These are phyloP conservation scores for Yamadazyma buinensis DNA, from an alignment of 1,139 yeast genomes.

Conservation along the genomic window DNA sequence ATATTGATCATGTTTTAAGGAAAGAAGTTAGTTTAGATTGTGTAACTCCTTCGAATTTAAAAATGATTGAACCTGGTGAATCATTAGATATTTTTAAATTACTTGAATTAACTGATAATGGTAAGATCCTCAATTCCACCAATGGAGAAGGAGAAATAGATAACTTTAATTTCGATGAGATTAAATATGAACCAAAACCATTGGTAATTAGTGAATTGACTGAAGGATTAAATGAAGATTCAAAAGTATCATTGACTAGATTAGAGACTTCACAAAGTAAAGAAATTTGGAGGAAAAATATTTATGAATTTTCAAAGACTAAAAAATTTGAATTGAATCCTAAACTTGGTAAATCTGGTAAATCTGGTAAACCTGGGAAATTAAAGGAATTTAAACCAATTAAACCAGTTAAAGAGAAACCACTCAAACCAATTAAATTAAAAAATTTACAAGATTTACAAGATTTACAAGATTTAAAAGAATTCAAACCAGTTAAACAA, in stretches of 20 bases:
- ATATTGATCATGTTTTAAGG: constrained; percentile 80
- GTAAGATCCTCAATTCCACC: constrained; percentile 14
- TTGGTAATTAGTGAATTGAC: constrained; percentile 24
- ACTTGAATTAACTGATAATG: constrained; percentile 26
- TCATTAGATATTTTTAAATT: constrained; percentile 59
- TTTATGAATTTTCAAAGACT: constrained; percentile 14
- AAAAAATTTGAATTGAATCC: constrained; percentile 1
- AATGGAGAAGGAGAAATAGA: constrained; percentile 1
- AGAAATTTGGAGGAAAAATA: constrained; percentile 23
- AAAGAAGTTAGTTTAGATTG: constrained; percentile 89
- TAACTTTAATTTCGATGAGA: too few species aligned
- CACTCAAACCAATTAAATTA: background rate
- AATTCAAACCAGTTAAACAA: background rate
- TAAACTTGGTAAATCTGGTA: too few species aligned
- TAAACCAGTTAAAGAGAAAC: background rate
- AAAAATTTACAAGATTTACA: background rate
- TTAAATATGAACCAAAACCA: constrained; percentile 19
- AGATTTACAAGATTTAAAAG: constrained; percentile 1
- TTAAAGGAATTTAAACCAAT: constrained; percentile 1
- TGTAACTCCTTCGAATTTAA: constrained; percentile 81
- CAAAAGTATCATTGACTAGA: constrained; percentile 22
- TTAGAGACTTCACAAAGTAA: constrained; percentile 28
- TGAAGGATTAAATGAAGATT: constrained; percentile 15
- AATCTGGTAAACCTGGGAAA: too few species aligned
- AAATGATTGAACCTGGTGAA: constrained; percentile 75